Conservation (phyloP, 2,329 filamentous ascomycete genomes). For the Corinectria fuckeliana region DNA sequence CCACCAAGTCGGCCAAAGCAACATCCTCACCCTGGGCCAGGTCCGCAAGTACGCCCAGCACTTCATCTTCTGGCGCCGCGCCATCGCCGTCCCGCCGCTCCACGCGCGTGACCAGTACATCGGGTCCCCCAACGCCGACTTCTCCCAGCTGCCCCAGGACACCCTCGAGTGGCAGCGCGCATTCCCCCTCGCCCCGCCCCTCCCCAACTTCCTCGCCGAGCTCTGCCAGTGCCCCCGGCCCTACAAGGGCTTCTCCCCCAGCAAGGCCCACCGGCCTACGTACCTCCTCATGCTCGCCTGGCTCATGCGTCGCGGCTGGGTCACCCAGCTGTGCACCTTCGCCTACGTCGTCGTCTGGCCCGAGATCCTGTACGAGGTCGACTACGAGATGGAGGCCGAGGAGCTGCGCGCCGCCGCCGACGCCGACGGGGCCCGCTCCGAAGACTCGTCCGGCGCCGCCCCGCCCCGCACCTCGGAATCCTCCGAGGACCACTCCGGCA, state of each 20-base stretch:
- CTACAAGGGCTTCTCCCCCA: slow-evolving; percentile 85
- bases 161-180: slow-evolving; percentile 74
- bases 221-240: slow-evolving; percentile 81
- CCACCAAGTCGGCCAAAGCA: slow-evolving; percentile 72
- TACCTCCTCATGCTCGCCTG: slow-evolving; percentile 94
- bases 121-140: slow-evolving; percentile 86
- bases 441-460: slow-evolving; percentile 27
- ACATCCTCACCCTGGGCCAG: slow-evolving; percentile 77
- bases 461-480: slow-evolving; percentile 37
- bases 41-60: slow-evolving; percentile 90
- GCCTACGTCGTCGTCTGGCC: slow-evolving; percentile 86
- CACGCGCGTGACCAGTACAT: slow-evolving; percentile 92
- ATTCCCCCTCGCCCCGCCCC: slow-evolving; percentile 82
- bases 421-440: slow-evolving; percentile 23
- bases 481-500: slow-evolving; percentile 34
- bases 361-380: slow-evolving; percentile 82
- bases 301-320: slow-evolving; percentile 91
- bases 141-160: slow-evolving; percentile 72
- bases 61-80: slow-evolving; percentile 94
- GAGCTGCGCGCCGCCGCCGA: slow-evolving; percentile 56
- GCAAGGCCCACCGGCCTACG: slow-evolving; percentile 82
- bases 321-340: slow-evolving; percentile 90
- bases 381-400: slow-evolving; percentile 72
- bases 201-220: slow-evolving; percentile 86
- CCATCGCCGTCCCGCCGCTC: slow-evolving; percentile 87